Conservation (phyloP, 768 basidiomycete species). For the Boletus edulis region DNA sequence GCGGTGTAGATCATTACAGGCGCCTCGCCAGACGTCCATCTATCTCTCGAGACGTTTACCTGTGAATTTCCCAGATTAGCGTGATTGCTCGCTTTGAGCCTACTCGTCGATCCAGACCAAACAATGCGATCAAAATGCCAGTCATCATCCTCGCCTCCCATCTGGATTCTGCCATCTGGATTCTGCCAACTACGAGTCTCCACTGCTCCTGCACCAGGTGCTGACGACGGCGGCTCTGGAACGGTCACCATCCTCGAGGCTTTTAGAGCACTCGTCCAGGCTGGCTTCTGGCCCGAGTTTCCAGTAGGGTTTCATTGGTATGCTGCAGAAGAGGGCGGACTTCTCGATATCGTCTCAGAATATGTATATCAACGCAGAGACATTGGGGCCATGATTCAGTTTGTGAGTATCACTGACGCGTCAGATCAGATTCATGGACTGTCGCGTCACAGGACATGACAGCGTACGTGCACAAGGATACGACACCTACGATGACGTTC, state of each 20-base stretch:
- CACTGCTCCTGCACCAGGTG: conserved; percentile 44
- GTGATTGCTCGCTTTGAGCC: conserved; percentile 29
- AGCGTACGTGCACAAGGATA: conserved; percentile 20
- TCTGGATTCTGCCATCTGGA: conserved; percentile 46
- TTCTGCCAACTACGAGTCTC: conserved; percentile 40
- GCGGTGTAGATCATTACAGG: neutral
- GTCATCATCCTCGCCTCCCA: conserved; percentile 41
- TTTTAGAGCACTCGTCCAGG: conserved; percentile 66
- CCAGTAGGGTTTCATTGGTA: conserved; percentile 82
- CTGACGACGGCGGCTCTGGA: conserved; percentile 58
- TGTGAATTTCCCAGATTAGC: conserved; percentile 5
- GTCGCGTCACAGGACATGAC: too few relatives aligned
- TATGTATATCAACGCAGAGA: too few relatives aligned
- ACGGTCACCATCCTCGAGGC: conserved; percentile 78
- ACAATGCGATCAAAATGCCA: conserved; percentile 14
- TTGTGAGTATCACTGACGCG: too few relatives aligned
- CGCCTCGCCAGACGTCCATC: neutral
- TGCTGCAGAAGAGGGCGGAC: conserved; percentile 57
- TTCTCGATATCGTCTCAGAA: neutral
- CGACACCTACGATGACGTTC: neutral
- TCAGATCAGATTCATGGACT: too few relatives aligned
- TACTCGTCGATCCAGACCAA: neutral
- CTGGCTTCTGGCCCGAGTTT: conserved; percentile 55
- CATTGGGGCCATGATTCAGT: too few relatives aligned
- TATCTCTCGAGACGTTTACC: conserved; percentile 23